Conservation (phyloP, 805 yeast genomes). For the Saccharomyces mikatae region DNA sequence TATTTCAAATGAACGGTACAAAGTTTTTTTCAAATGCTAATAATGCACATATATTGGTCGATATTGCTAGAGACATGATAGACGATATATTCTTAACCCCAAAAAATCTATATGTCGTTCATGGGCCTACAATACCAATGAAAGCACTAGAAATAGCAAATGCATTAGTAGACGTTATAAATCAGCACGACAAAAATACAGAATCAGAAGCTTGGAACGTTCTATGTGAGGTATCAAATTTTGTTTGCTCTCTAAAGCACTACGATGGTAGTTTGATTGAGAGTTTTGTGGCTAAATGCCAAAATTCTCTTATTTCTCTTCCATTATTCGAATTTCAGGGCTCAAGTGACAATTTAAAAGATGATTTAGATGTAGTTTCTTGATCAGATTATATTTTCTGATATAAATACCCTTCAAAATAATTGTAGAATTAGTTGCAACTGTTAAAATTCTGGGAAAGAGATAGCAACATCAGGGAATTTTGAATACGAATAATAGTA, state of each 20-base stretch:
- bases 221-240: not conserved
- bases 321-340: not conserved
- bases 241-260: not conserved
- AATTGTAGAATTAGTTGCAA: no score
- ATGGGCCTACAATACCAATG: not conserved
- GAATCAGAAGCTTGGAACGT: not conserved
- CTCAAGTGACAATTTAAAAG: not conserved
- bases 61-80: not conserved
- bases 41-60: not conserved
- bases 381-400: no score
- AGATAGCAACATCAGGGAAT: no score
- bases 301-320: not conserved
- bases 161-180: not conserved
- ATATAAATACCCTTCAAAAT: no score
- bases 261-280: not conserved
- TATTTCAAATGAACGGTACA: not conserved
- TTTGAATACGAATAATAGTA: no score
- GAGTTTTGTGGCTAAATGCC: not conserved
- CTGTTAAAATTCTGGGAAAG: no score
- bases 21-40: not conserved
- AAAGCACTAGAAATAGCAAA: not conserved
- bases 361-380: not conserved
- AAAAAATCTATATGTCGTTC: not conserved
- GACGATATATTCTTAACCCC: not conserved
- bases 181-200: not conserved